These are phyloP conservation scores for Colletotrichum sp. DNA, from an alignment of 2,329 filamentous ascomycete genomes.

Conservation along the genomic window DNA sequence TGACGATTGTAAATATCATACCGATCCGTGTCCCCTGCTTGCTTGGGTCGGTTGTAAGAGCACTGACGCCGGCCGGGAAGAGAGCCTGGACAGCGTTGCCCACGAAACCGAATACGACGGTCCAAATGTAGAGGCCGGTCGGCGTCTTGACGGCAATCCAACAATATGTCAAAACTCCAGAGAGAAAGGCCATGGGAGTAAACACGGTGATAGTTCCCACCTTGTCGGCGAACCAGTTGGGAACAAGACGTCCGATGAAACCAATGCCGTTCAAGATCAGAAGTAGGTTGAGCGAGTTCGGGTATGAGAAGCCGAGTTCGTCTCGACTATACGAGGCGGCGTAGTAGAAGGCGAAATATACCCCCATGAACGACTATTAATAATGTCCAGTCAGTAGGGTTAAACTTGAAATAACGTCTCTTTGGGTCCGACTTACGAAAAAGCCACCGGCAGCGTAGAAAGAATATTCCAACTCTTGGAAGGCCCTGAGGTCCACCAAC, in stretches of 20 bases:
- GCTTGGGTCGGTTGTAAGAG: slow-evolving; percentile 54
- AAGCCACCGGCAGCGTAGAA: slow-evolving; percentile 14
- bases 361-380: slow-evolving; percentile 49
- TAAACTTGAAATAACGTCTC: not conserved
- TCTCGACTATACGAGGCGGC: slow-evolving; percentile 53
- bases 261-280: slow-evolving; percentile 70
- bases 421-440: not conserved
- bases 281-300: slow-evolving; percentile 63
- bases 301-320: slow-evolving; percentile 47
- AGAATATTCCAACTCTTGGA: slow-evolving; percentile 36
- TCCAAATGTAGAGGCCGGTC: slow-evolving; percentile 64
- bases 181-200: slow-evolving; percentile 47
- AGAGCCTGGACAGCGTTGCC: slow-evolving; percentile 69
- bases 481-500: slow-evolving; percentile 47
- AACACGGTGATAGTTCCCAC: slow-evolving; percentile 66
- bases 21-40: slow-evolving; percentile 61
- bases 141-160: slow-evolving; percentile 63
- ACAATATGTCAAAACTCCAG: slow-evolving; percentile 50
- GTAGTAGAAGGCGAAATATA: slow-evolving; percentile 67
- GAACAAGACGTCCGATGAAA: slow-evolving; percentile 60
- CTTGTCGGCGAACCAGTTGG: slow-evolving; percentile 62
- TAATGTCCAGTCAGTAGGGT: not conserved
- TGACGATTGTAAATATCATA: slow-evolving; percentile 62
- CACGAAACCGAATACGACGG: slow-evolving; percentile 66
- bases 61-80: slow-evolving; percentile 67